A percentile compares a stretch with the other conserved stretches of the same genome.
Conservation (phyloP, 345 rosid genomes). For the Microthlaspi erraticum region DNA sequence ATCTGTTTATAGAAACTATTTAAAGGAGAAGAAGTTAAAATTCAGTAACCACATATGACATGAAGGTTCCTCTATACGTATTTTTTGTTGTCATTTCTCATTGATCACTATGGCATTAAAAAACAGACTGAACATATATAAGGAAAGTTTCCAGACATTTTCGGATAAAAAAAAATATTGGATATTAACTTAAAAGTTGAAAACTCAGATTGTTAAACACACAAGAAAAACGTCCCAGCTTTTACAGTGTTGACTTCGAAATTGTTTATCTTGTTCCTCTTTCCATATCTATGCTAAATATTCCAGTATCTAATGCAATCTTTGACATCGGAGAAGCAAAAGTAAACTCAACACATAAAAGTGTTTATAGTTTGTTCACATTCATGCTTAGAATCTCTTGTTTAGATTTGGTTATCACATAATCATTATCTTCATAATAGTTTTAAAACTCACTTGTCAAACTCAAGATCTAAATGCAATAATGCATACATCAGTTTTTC, state of each 20-base stretch:
- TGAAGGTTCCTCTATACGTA: slow-evolving; percentile 41
- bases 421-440: slow-evolving; percentile 40
- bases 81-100: slow-evolving; percentile 26
- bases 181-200: slow-evolving; percentile 25
- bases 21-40: slow-evolving; percentile 8
- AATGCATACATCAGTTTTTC: slow-evolving; percentile 38
- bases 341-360: slow-evolving; percentile 21
- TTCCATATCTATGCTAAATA: slow-evolving; percentile 60
- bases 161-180: not conserved
- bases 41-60: not conserved
- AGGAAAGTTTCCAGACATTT: slow-evolving; percentile 55
- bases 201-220: slow-evolving; percentile 8
- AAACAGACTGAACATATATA: slow-evolving; percentile 49
- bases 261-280: not conserved
- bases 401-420: slow-evolving; percentile 37
- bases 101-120: slow-evolving; percentile 42
- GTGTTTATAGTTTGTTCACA: slow-evolving; percentile 31
- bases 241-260: slow-evolving; percentile 36
- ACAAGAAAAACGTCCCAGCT: slow-evolving; percentile 14
- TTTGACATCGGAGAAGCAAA: slow-evolving; percentile 40
- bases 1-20: slow-evolving; percentile 12
- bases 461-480: slow-evolving; percentile 36
- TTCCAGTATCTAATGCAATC: slow-evolving; percentile 45
- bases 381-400: slow-evolving; percentile 48
- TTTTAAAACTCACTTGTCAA: slow-evolving; percentile 34